Evolutionary conservation across 139 green algal species (phyloP), one percentile per base, ranked within the genome.

Genomic region (Tetratostichococcus sp.): DNA sequence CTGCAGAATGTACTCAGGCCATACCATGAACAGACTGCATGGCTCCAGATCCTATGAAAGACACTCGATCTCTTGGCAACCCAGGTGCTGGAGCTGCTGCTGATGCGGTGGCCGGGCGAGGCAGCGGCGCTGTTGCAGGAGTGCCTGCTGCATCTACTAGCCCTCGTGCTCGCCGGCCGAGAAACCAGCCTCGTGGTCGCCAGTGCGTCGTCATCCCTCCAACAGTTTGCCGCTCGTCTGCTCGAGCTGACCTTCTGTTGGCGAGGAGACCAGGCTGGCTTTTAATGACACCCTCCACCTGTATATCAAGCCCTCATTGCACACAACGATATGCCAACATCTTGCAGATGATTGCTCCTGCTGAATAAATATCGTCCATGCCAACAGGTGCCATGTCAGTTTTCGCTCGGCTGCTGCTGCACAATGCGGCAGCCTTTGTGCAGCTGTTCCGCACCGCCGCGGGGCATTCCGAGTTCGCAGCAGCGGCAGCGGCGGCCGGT

Each of bases 331-430:
- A n/a, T n/a, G 58, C 50, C 19, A 1, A 31, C 14, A 19, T 6
- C 28, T 14, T 32, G 2, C 32, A 30, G 31, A 16, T 31, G 8
- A 19, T 57, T 57, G 67, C 22, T 16, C 25, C 25, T 11, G 58
- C 58, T n/a, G n/a, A n/a, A n/a, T n/a, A 66, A n/a, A 16, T 16
- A 8, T 66, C 23, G 4, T 71, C 28, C 43, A 21, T 17, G 4
- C 22, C 25, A 68, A 35, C 72, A 43, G 85, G 81, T 30, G 74
- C 84, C 0, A 75, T 89, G 22, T 74, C 71, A 0, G 86, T 97
- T 31, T 83, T 94, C 33, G 89, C 82, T 0, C 79, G 93, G 4
- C 69, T 97, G 67, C 77, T 94, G 78, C 84, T 95, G 72, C 83
- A 86, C 21, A 77, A 76, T 39, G 77, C 79, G 0, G 28, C 67